Evolutionary conservation across 768 basidiomycete species (phyloP), one percentile per base, ranked within the genome.

Genomic region (Goffeauzyma gilvescens): DNA sequence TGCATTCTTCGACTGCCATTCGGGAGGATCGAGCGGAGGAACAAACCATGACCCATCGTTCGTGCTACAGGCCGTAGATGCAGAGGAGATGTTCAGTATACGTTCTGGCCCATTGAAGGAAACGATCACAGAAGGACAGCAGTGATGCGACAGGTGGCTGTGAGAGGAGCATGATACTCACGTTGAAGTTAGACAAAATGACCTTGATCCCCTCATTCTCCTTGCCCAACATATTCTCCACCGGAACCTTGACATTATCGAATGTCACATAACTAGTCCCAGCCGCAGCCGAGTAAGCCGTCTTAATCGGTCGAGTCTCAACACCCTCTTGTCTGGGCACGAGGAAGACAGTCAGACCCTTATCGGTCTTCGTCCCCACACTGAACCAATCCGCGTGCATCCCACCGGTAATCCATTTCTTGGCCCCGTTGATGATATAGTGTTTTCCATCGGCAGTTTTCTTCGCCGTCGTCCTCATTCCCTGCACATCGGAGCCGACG

Each of bases 21-120:
- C 86, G 75, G 52, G 86, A 83, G 26, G 79, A 74, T 31, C 78
- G 68, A 47, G 82, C 75, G 20, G 73, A 75, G 24, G 72, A 67
- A 53, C 81, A 81, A 58, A 73, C 75, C 80, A 87, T 87, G 21
- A 82, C 81, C 84, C 82, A 89, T 42, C 53, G 78, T 59, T 87
- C 86, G 62, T 89, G 85, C 62, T 62, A 44, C n/a, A 25, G 12
- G 17, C 10, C 25, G 39, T 28, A 14, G 4, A 40, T 8, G 21
- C 13, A 22, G 2, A 33, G 40, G 23, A 32, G 17, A 17, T 10
- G 28, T 25, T 12, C 10, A 41, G 15, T 30, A 32, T 9, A 9
- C 28, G n/a, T 9, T 9, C 28, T 9, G n/a, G 8, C 9, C 9
- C n/a, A 30, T 30, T n/a, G n/a, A n/a, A n/a, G n/a, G n/a, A n/a